Evolutionary conservation across 345 rosid genomes (phyloP).

Genomic region (Dimocarpus longan): DNA sequence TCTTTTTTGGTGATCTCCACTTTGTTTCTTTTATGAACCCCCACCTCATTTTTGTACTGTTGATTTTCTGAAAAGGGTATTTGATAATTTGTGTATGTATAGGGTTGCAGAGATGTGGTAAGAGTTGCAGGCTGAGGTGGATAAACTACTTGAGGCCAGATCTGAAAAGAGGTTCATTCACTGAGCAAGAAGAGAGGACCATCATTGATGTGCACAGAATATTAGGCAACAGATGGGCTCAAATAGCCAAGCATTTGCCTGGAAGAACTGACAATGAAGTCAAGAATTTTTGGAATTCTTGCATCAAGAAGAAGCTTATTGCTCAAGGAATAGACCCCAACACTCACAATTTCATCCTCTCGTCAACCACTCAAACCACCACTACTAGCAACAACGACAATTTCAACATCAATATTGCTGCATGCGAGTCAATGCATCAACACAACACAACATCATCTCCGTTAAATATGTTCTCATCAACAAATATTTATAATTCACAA

Average conservation of each 20-base stretch:
- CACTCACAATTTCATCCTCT: constrained; percentile 49
- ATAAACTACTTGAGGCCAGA: constrained; percentile 67
- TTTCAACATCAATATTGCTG: neutral
- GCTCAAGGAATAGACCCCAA: constrained; percentile 58
- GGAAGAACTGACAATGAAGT: constrained; percentile 70
- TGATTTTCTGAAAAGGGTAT: neutral
- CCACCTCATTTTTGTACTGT: no score
- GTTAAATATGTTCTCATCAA: neutral
- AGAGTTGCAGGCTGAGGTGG: constrained; percentile 72
- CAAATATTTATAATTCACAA: no score
- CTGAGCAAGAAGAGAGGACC: constrained; percentile 51
- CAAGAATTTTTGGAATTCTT: constrained; percentile 68
- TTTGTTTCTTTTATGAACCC: neutral
- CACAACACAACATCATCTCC: constrained; percentile 8
- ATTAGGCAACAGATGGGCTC: constrained; percentile 69
- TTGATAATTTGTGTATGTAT: constrained; percentile 3
- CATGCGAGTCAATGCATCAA: neutral
- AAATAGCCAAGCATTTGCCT: constrained; percentile 68
- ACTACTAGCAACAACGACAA: neutral
- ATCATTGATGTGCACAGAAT: constrained; percentile 56
- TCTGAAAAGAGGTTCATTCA: constrained; percentile 57
- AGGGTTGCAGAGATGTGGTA: constrained; percentile 71
- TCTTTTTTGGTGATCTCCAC: no score
- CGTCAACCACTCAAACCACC: constrained; percentile 17
- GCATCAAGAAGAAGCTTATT: constrained; percentile 66